phyloP scores from a whole-genome alignment of 805 yeast genomes.

The Candida pini region DNA sequence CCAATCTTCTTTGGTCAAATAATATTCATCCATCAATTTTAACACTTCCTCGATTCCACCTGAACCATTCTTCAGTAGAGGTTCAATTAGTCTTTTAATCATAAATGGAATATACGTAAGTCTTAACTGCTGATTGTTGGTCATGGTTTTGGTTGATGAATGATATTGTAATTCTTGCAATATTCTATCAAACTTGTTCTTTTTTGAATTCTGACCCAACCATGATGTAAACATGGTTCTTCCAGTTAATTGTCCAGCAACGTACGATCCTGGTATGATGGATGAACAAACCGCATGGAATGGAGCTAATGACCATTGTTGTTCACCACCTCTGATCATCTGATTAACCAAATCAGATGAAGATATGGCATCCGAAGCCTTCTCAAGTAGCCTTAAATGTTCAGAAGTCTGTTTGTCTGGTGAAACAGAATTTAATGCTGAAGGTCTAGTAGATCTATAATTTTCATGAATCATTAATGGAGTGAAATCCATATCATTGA shows the following conservation, averaged over 20 bases:
- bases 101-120: slow-evolving; percentile 69
- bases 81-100: slow-evolving; percentile 49
- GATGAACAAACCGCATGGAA: slow-evolving; percentile 84
- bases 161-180: slow-evolving; percentile 88
- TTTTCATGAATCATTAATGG: slow-evolving; percentile 97
- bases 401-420: slow-evolving; percentile 35
- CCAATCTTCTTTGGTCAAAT: slow-evolving; percentile 87
- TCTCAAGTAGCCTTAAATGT: slow-evolving; percentile 58
- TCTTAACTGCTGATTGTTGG: slow-evolving; percentile 70
- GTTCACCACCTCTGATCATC: slow-evolving; percentile 83
- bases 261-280: slow-evolving; percentile 68
- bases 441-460: slow-evolving; percentile 65
- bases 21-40: slow-evolving; percentile 76
- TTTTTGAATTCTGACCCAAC: slow-evolving; percentile 87
- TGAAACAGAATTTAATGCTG: slow-evolving; percentile 15
- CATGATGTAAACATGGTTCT: slow-evolving; percentile 77
- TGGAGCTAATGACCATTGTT: slow-evolving; percentile 91
- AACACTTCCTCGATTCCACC: slow-evolving; percentile 66
- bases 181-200: slow-evolving; percentile 68
- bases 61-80: slow-evolving; percentile 49
- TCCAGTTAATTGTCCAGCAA: slow-evolving; percentile 65
- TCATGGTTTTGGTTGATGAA: slow-evolving; percentile 71
- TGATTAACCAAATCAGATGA: slow-evolving; percentile 76
- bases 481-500: slow-evolving; percentile 90
- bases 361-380: slow-evolving; percentile 86